Evolutionary conservation across 176 grass and related monocot species (phyloP), one percentile per base, ranked within the genome.

Genomic region (Oryza coarctata): DNA sequence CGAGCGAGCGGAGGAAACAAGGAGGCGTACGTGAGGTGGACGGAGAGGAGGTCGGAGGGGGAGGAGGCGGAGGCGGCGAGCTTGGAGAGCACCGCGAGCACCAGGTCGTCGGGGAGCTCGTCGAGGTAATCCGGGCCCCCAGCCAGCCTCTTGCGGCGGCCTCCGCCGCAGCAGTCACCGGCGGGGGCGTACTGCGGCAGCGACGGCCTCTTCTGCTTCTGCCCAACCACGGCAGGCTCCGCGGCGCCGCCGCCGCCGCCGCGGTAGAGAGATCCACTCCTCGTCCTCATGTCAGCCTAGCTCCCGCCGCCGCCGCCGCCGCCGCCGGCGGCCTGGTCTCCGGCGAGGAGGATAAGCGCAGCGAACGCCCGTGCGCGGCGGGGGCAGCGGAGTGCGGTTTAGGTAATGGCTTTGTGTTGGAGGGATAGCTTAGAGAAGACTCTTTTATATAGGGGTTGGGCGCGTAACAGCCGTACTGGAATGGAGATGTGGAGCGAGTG

Each of bases 61-160:
- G 84, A 73, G 5, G 68, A 44, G 13, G 95, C 81, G 7, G 92
- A 84, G 26, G 82, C 83, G 38, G 90, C 84, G 65, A 98, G 82
- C 84, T 86, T 94, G 76, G 68, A 29, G 11, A 98, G 71, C 61
- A 98, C 80, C 2, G 52, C 82, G 14, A 98, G 49, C 18, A 98
- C 70, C n/a, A 98, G 68, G 73, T 98, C 95, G 0, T 94, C 92
- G 0, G 95, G 95, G 2, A 98, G 89, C 6, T 9, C 58, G 18
- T 94, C 88, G 2, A 98, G 69, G 23, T 71, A 89, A 30, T 98
- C 87, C 1, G 26, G 66, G 0, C 84, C 81, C 0, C 22, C 17
- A 5, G 40, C 80, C 3, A 70, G 83, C 15, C 83, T 3, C 62
- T 80, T 83, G 49, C 71, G 8, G 7, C 38, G 28, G 2, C 5